A percentile compares a stretch with the other conserved stretches of the same genome.
phyloP scores from a whole-genome alignment of 2,329 filamentous ascomycete species.

The Ceratocystiopsis sp. region DNA sequence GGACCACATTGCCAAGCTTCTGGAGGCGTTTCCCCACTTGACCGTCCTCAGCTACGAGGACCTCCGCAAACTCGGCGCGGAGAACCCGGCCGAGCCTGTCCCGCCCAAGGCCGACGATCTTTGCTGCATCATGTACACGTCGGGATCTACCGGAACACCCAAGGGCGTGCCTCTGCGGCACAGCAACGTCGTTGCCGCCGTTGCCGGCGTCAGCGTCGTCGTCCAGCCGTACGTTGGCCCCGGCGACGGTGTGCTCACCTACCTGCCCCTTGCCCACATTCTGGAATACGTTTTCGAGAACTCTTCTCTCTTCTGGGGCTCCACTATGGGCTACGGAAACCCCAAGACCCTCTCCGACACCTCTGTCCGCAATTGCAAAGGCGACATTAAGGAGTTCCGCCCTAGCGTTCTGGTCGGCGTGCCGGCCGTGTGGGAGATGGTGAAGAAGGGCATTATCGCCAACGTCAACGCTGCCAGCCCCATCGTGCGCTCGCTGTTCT shows the following conservation, averaged over 20 bases:
- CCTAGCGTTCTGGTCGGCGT: conserved; percentile 75
- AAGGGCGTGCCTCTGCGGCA: conserved; percentile 70
- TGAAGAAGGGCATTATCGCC: conserved; percentile 74
- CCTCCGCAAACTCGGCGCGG: conserved; percentile 33
- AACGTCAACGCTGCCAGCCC: conserved; percentile 56
- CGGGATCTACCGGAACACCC: conserved; percentile 64
- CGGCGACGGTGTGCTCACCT: conserved; percentile 63
- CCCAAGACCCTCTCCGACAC: conserved; percentile 69
- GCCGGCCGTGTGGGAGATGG: conserved; percentile 76
- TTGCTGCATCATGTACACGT: conserved; percentile 59
- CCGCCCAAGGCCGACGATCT: conserved; percentile 57
- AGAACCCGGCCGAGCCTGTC: conserved; percentile 50
- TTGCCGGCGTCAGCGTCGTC: conserved; percentile 61
- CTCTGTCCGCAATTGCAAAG: conserved; percentile 71
- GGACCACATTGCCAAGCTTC: conserved; percentile 30
- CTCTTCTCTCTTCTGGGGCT: conserved; percentile 66
- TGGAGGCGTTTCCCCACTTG: conserved; percentile 29
- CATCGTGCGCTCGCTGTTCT: conserved; percentile 59
- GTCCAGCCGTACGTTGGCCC: conserved; percentile 63
- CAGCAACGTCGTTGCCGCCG: conserved; percentile 55
- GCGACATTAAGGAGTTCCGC: conserved; percentile 73
- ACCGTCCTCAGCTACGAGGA: conserved; percentile 34
- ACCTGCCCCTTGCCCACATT: conserved; percentile 76
- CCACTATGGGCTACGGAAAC: conserved; percentile 79
- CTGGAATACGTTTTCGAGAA: conserved; percentile 87